phyloP scores from a whole-genome alignment of 768 basidiomycete genomes.

The Mycena crocata region DNA sequence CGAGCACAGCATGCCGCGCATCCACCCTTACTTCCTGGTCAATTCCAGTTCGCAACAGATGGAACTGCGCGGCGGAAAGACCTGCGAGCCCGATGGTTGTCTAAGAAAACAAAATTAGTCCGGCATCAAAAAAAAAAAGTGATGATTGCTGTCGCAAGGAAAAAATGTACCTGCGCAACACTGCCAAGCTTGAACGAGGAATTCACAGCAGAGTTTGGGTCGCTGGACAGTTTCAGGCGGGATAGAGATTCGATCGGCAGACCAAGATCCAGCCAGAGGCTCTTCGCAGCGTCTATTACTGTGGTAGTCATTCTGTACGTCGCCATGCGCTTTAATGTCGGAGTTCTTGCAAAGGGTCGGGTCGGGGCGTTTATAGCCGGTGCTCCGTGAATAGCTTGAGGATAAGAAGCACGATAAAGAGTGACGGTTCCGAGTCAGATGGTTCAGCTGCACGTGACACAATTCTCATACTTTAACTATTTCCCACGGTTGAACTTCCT shows the following conservation, averaged over 20 bases:
- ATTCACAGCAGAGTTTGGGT: conserved; percentile 57
- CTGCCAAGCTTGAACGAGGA: conserved; percentile 67
- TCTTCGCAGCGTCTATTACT: conserved; percentile 27
- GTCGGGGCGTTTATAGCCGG: too few species aligned
- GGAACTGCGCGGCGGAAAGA: conserved; percentile 63
- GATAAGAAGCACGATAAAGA: too few species aligned
- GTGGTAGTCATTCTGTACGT: too few species aligned
- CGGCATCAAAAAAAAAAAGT: neutral
- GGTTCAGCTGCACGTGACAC: too few species aligned
- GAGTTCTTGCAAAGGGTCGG: too few species aligned
- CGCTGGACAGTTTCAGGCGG: conserved; percentile 48
- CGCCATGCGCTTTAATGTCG: too few species aligned
- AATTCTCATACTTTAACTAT: too few species aligned
- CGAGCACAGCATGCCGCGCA: conserved; percentile 66
- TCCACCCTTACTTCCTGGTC: conserved; percentile 63
- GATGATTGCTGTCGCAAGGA: too few species aligned
- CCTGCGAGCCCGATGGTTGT: conserved; percentile 62
- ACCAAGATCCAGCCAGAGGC: conserved; percentile 54
- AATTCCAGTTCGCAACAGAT: conserved; percentile 57
- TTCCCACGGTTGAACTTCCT: too few species aligned
- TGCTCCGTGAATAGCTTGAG: too few species aligned
- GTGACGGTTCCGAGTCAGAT: too few species aligned
- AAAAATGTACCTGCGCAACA: conserved; percentile 59
- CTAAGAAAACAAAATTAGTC: conserved; percentile 37
- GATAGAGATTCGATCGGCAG: conserved; percentile 52